A percentile compares a stretch with the other conserved stretches of the same genome.
Conservation (phyloP, 805 yeast genomes). For the Kazachstania kunashirensis region DNA sequence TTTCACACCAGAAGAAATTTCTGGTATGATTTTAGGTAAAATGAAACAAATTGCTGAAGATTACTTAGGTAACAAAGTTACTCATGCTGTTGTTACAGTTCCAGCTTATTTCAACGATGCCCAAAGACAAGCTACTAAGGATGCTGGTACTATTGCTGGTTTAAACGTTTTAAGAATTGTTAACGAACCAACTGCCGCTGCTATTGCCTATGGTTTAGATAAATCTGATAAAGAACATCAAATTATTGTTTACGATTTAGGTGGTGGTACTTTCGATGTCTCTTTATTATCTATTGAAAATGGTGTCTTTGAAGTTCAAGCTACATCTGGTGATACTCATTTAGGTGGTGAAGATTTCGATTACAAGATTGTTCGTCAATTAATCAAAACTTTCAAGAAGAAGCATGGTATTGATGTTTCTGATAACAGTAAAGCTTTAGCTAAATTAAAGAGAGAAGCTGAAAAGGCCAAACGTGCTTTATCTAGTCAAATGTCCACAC, state of each 20-base stretch:
- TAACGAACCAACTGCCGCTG: slow-evolving; percentile 95
- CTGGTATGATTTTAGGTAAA: slow-evolving; percentile 83
- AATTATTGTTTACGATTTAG: slow-evolving; percentile 85
- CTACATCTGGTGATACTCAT: slow-evolving; percentile 94
- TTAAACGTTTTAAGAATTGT: slow-evolving; percentile 80
- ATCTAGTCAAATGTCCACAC: slow-evolving; percentile 90
- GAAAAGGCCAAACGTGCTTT: slow-evolving; percentile 97
- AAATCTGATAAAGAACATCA: slow-evolving; percentile 75
- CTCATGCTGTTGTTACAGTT: slow-evolving; percentile 86
- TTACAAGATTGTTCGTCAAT: slow-evolving; percentile 78
- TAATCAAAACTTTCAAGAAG: slow-evolving; percentile 81
- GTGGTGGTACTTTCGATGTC: slow-evolving; percentile 97
- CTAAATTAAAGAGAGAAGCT: slow-evolving; percentile 93
- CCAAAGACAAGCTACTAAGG: slow-evolving; percentile 90
- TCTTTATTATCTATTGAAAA: slow-evolving; percentile 79
- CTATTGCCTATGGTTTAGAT: slow-evolving; percentile 92
- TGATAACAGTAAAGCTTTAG: slow-evolving; percentile 73
- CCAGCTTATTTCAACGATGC: slow-evolving; percentile 93
- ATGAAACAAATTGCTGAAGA: slow-evolving; percentile 92
- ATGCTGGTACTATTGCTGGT: slow-evolving; percentile 89
- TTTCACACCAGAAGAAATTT: slow-evolving; percentile 87
- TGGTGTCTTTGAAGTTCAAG: slow-evolving; percentile 87
- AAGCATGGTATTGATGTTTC: slow-evolving; percentile 80
- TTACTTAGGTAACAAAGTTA: slow-evolving; percentile 72
- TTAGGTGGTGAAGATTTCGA: slow-evolving; percentile 97